Conservation (phyloP, 345 rosid species). For the Laguncularia racemosa region DNA sequence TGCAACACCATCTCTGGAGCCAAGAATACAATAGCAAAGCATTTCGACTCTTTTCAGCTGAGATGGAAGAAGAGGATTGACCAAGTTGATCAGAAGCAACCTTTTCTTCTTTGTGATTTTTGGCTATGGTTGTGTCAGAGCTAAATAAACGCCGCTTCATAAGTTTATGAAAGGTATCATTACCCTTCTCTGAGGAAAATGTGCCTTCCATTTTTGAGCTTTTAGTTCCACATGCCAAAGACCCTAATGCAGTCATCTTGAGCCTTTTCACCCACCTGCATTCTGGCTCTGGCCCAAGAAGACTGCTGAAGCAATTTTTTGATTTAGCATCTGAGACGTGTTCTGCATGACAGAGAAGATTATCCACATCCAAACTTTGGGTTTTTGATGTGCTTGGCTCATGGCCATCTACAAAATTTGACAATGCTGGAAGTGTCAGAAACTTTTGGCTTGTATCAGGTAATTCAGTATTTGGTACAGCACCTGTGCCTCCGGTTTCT, state of each 20-base stretch:
- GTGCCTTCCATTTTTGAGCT: slow-evolving; percentile 33
- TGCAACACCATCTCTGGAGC: slow-evolving; percentile 72
- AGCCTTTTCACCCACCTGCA: slow-evolving; percentile 85
- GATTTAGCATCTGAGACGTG: slow-evolving; percentile 31
- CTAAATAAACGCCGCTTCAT: slow-evolving; percentile 22
- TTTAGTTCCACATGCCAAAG: slow-evolving; percentile 35
- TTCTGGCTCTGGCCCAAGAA: slow-evolving; percentile 31
- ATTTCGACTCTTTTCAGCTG: slow-evolving; percentile 23
- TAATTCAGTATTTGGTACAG: slow-evolving; percentile 17
- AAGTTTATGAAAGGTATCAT: slow-evolving; percentile 25
- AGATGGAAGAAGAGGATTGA: slow-evolving; percentile 16
- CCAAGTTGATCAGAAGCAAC: slow-evolving; percentile 12
- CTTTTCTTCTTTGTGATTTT: slow-evolving; percentile 22
- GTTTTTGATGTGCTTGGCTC: slow-evolving; percentile 66
- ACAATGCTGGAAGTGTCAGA: slow-evolving; percentile 25
- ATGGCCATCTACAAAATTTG: slow-evolving; percentile 13
- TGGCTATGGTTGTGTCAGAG: slow-evolving; percentile 18
- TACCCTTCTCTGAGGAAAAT: slow-evolving; percentile 28
- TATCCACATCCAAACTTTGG: slow-evolving; percentile 58
- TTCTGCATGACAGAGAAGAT: slow-evolving; percentile 30
- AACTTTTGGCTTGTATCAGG: slow-evolving; percentile 48
- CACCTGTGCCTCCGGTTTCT: slow-evolving; percentile 15
- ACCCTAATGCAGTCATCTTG: slow-evolving; percentile 29
- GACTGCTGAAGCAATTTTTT: slow-evolving; percentile 15
- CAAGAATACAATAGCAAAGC: slow-evolving; percentile 41